phyloP scores from a whole-genome alignment of 805 yeast species.

The Barnettozyma sp. region DNA sequence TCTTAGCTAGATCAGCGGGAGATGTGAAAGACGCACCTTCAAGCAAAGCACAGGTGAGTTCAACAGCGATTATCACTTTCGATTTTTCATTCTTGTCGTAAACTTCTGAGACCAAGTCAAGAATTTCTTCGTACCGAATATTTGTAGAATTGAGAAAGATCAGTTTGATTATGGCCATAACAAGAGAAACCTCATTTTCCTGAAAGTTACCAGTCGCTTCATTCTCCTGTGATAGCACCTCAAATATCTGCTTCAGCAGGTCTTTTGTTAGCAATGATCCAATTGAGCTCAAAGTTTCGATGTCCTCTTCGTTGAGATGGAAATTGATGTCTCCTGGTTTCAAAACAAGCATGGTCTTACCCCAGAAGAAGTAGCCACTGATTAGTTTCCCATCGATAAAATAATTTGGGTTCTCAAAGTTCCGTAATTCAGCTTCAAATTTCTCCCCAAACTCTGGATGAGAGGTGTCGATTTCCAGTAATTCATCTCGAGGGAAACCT shows the following conservation, averaged over 20 bases:
- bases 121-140: conserved; percentile 44
- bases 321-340: conserved; percentile 25
- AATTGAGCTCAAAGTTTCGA: conserved; percentile 33
- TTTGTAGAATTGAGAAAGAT: conserved; percentile 37
- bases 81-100: conserved; percentile 67
- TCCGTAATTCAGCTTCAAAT: conserved; percentile 45
- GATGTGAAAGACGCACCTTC: conserved; percentile 40
- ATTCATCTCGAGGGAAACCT: conserved; percentile 28
- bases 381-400: conserved; percentile 52
- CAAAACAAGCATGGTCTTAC: conserved; percentile 42
- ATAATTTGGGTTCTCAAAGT: conserved; percentile 39
- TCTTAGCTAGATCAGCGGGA: conserved; percentile 25
- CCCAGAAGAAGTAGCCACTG: conserved; percentile 78
- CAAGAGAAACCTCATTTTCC: conserved; percentile 53
- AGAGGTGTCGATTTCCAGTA: conserved; percentile 34
- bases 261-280: conserved; percentile 42
- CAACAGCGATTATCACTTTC: conserved; percentile 68
- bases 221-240: conserved; percentile 54
- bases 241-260: conserved; percentile 51
- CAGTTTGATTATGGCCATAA: conserved; percentile 43
- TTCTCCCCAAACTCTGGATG: conserved; percentile 14
- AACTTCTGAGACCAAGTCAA: conserved; percentile 40
- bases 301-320: conserved; percentile 38
- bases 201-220: conserved; percentile 64
- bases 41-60: conserved; percentile 59